Evolutionary conservation across 495 filamentous ascomycete species (phyloP).

Genomic region (Clohesyomyces aquaticus): DNA sequence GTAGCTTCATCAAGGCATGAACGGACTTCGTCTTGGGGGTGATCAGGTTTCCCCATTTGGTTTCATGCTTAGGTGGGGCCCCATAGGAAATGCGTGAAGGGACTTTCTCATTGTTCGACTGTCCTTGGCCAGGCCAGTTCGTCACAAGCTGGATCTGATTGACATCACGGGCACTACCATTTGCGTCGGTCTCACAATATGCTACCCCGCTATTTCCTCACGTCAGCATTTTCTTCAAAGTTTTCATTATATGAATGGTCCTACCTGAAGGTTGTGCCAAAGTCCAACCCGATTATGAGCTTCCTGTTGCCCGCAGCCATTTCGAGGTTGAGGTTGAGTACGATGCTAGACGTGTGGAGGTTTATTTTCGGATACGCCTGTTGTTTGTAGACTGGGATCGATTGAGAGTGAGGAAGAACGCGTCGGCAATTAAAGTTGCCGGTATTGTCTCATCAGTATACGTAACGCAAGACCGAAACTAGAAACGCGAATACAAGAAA

Average conservation of each 20-base stretch:
- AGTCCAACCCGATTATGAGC: slow-evolving; percentile 10
- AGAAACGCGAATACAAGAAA: too few relatives aligned
- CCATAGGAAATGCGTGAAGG: slow-evolving; percentile 4
- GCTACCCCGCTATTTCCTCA: neutral
- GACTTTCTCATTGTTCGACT: slow-evolving; percentile 1
- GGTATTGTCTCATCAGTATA: too few relatives aligned
- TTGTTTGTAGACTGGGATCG: neutral
- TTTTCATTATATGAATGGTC: too few relatives aligned
- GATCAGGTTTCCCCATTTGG: slow-evolving; percentile 10
- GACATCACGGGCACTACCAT: neutral
- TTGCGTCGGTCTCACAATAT: neutral
- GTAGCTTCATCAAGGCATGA: slow-evolving; percentile 10
- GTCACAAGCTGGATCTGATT: slow-evolving; percentile 3
- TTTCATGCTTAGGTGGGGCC: neutral
- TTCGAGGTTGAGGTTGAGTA: neutral
- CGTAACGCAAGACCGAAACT: too few relatives aligned
- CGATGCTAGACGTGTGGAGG: neutral
- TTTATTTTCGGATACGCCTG: too few relatives aligned
- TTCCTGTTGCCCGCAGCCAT: neutral
- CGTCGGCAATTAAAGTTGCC: too few relatives aligned
- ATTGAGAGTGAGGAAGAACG: too few relatives aligned
- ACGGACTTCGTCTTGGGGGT: slow-evolving; percentile 11
- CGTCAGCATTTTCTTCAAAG: neutral
- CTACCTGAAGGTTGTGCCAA: slow-evolving; percentile 11
- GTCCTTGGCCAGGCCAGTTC: slow-evolving; percentile 1